Base-by-base conservation (phyloP, 2,329 filamentous ascomycete species). In the Penicillium freii region DNA sequence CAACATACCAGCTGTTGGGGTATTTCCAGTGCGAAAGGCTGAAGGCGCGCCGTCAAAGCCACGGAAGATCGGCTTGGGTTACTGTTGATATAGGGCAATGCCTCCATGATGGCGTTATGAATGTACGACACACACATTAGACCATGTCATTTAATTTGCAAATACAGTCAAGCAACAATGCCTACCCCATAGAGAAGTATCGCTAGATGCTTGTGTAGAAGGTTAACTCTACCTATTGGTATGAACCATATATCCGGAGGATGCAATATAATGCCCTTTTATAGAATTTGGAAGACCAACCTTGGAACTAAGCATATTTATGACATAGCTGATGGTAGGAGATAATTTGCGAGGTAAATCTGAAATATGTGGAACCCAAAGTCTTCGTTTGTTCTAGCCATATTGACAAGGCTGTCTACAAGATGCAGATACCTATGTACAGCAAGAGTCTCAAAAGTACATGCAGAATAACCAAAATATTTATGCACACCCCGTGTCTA, bases 391-490 rank as follows among this genome's bases (percentile, higher is more conserved):
- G 33, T 39, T 54, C 29, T 54, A 54, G 6, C 19, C 19, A 49
- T 49, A 49, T 25, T 7, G 6, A 42, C 34, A 39, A 34, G 15
- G n/a, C 9, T 21, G 31, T 54, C 33, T 33, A 27, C 27, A 49
- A 33, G 1, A 33, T 17, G 34, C 40, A 53, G 27, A 29, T 31
- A 13, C 27, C 49, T 27, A 52, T 55, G 40, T 15, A 42, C 43
- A 59, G 31, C 8, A 51, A 27, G 55, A 33, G 51, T 56, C 45
- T 46, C 21, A 54, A 34, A 56, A 58, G 40, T 64, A 66, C 44
- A 54, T 62, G 60, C 62, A 59, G 51, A 51, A 61, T 54, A 50
- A 25, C 21, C 33, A 51, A 63, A 34, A 46, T n/a, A 23, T 27
- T 29, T 59, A 25, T 62, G 56, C 54, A 46, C 27, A 50, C 44